phyloP scores from a whole-genome alignment of 805 yeast species.

The Metschnikowia arizonensis region DNA sequence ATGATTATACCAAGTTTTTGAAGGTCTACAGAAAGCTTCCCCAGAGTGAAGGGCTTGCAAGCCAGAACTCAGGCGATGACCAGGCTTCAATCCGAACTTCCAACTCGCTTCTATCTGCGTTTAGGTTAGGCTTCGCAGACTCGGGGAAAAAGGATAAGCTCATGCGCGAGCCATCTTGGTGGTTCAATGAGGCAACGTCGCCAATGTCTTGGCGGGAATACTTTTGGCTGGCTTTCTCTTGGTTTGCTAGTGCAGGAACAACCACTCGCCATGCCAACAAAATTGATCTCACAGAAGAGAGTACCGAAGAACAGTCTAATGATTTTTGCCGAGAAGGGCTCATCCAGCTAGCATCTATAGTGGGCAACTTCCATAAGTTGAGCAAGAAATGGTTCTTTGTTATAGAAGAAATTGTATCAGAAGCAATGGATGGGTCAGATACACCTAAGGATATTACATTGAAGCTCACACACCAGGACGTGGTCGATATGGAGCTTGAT shows the following conservation, averaged over 20 bases:
- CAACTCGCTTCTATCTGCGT: slow-evolving; percentile 20
- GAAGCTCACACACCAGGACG: slow-evolving; percentile 39
- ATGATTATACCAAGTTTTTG: slow-evolving; percentile 37
- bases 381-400: slow-evolving; percentile 36
- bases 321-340: slow-evolving; percentile 6
- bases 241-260: slow-evolving; percentile 90
- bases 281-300: slow-evolving; percentile 2
- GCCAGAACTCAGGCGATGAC: slow-evolving; percentile 25
- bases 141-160: slow-evolving; percentile 8
- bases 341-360: slow-evolving; percentile 22
- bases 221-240: slow-evolving; percentile 65
- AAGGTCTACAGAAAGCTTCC: slow-evolving; percentile 26
- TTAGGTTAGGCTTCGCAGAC: slow-evolving; percentile 11
- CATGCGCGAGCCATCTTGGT: slow-evolving; percentile 38
- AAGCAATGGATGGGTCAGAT: slow-evolving; percentile 21
- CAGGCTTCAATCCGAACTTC: slow-evolving; percentile 28
- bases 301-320: slow-evolving; percentile 6
- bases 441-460: slow-evolving; percentile 17
- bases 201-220: slow-evolving; percentile 53
- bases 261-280: slow-evolving; percentile 18
- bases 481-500: slow-evolving; percentile 41
- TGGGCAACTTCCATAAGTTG: slow-evolving; percentile 38
- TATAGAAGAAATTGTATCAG: slow-evolving; percentile 33
- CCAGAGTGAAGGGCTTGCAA: slow-evolving; percentile 7
- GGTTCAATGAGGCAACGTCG: slow-evolving; percentile 41